These are phyloP conservation scores for Pogostemon cablin DNA, from an alignment of 257 asterid species.

Conservation along the genomic window DNA sequence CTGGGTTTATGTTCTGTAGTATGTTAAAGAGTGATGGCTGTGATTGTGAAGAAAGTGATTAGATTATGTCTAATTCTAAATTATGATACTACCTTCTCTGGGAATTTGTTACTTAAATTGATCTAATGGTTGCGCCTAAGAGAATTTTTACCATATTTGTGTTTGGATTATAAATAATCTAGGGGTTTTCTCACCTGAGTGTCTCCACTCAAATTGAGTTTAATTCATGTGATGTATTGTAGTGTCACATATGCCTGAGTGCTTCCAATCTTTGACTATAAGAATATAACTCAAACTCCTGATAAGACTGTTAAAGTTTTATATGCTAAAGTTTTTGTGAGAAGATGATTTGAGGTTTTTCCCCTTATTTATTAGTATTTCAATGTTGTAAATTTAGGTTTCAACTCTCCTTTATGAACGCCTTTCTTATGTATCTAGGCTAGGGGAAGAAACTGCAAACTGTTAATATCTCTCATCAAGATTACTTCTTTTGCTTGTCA, in stretches of 20 bases:
- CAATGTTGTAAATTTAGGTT: neutral
- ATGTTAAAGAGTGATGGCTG: neutral
- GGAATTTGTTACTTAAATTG: too few relatives aligned
- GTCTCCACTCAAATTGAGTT: neutral
- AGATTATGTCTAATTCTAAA: conserved; percentile 5
- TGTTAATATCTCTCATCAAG: conserved; percentile 21
- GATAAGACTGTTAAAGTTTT: neutral
- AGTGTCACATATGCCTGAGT: neutral
- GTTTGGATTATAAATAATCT: neutral
- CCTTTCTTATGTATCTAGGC: neutral
- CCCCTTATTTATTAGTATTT: neutral
- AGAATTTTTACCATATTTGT: neutral
- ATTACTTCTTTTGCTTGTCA: conserved; percentile 1
- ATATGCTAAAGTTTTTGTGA: neutral
- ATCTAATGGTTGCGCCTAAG: too few relatives aligned
- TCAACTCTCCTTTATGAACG: neutral
- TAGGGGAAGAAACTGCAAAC: conserved; percentile 5
- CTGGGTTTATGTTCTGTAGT: neutral
- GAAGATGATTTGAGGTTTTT: neutral
- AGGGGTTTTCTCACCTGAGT: neutral
- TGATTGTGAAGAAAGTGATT: conserved; percentile 1
- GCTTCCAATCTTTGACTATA: neutral
- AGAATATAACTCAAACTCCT: neutral
- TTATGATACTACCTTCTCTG: neutral
- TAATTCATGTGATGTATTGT: neutral